A percentile compares a stretch with the other conserved stretches of the same genome.
These are phyloP conservation scores for Podosphaera fusca DNA, from an alignment of 2,329 filamentous ascomycete genomes.

Conservation along the genomic window DNA sequence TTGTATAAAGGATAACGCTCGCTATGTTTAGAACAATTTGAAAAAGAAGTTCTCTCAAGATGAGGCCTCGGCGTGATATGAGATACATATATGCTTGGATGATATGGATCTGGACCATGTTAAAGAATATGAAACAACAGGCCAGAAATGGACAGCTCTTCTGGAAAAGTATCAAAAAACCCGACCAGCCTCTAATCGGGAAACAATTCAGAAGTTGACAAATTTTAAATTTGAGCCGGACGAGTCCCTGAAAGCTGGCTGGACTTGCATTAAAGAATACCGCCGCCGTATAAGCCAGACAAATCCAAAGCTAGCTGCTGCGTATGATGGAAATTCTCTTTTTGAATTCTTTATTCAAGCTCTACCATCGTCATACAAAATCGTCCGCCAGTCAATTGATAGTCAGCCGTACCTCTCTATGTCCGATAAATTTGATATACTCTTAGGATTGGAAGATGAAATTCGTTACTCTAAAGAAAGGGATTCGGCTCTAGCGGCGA, in stretches of 20 bases:
- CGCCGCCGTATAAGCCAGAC: background rate
- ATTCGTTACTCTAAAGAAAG: background rate
- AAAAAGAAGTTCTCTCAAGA: background rate
- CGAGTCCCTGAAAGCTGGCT: background rate
- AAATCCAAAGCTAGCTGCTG: background rate
- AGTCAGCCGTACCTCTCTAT: background rate
- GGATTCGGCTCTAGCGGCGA: background rate
- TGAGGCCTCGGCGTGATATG: background rate
- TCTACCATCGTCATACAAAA: background rate
- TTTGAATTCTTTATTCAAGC: background rate
- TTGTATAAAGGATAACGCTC: background rate
- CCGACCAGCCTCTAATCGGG: background rate
- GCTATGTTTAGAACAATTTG: background rate
- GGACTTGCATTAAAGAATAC: background rate
- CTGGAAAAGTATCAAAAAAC: background rate
- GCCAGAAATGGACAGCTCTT: background rate
- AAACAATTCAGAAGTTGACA: background rate
- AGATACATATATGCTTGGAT: background rate
- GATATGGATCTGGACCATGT: background rate
- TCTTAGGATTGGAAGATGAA: background rate
- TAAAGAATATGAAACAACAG: background rate
- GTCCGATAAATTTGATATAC: background rate
- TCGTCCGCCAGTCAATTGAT: background rate
- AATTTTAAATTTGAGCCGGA: background rate
- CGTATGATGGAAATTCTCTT: no score